Conservation (phyloP, 2,329 filamentous ascomycete genomes). For the Pseudogymnoascus sp. region DNA sequence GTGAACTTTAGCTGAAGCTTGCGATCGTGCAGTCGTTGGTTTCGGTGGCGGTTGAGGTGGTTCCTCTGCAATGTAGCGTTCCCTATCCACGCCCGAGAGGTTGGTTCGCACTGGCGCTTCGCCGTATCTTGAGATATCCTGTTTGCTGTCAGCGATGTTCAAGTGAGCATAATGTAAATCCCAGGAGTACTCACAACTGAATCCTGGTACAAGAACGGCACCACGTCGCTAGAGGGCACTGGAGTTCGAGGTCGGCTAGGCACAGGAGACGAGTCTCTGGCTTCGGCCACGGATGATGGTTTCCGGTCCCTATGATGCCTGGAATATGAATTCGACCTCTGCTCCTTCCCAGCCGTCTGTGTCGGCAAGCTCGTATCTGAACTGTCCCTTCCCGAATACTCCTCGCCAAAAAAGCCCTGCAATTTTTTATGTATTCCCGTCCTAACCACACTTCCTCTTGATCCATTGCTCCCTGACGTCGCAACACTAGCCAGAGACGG, state of each 20-base stretch:
- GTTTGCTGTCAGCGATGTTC: neutral
- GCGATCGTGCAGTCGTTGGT: slow-evolving; percentile 53
- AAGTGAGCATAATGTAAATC: slow-evolving; percentile 17
- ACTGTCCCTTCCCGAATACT: slow-evolving; percentile 65
- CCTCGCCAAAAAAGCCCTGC: slow-evolving; percentile 88
- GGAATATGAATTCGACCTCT: slow-evolving; percentile 52
- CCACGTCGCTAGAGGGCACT: slow-evolving; percentile 81
- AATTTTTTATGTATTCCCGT: slow-evolving; percentile 62
- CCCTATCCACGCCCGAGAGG: slow-evolving; percentile 59
- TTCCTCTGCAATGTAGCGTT: slow-evolving; percentile 51
- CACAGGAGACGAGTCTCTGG: slow-evolving; percentile 64
- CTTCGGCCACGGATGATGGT: slow-evolving; percentile 67
- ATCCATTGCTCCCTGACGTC: slow-evolving; percentile 77
- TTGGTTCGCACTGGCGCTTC: slow-evolving; percentile 68
- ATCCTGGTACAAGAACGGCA: slow-evolving; percentile 95
- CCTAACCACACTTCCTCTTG: slow-evolving; percentile 61
- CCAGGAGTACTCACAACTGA: slow-evolving; percentile 51
- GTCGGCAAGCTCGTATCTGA: slow-evolving; percentile 60
- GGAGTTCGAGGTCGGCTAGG: slow-evolving; percentile 77
- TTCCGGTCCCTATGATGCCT: slow-evolving; percentile 58
- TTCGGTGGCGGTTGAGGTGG: slow-evolving; percentile 44
- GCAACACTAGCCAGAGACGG: slow-evolving; percentile 85
- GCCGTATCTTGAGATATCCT: slow-evolving; percentile 70
- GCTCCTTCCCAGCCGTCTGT: slow-evolving; percentile 43
- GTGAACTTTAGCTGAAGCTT: slow-evolving; percentile 50